These are phyloP conservation scores for Kodamaea hsintzibuensis DNA, from an alignment of 805 yeast species.

Conservation along the genomic window DNA sequence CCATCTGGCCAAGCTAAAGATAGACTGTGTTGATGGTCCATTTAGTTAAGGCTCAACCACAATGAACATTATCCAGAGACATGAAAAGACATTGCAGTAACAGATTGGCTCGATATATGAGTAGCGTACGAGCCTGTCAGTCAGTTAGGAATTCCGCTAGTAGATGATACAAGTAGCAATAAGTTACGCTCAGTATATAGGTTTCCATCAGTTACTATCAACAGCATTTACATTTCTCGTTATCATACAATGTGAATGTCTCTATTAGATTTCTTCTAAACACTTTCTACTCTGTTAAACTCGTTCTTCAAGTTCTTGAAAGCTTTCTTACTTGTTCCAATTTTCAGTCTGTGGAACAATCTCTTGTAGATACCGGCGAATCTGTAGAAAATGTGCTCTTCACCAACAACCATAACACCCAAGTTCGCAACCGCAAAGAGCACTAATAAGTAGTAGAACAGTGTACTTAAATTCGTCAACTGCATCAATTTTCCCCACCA, in stretches of 20 bases:
- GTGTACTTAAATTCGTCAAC: constrained; percentile 57
- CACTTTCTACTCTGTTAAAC: constrained; percentile 10
- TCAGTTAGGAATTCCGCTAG: neutral
- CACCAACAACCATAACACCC: constrained; percentile 45
- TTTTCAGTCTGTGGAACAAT: constrained; percentile 22
- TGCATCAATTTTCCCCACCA: constrained; percentile 72
- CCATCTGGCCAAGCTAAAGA: no score
- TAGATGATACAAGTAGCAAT: neutral
- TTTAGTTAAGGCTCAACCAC: no score
- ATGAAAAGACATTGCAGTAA: no score
- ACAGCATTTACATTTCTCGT: no score
- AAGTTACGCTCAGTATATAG: no score
- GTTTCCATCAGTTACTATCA: no score
- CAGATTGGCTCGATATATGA: no score
- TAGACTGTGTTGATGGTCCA: no score
- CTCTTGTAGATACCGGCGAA: constrained; percentile 43
- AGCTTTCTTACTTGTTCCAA: constrained; percentile 34
- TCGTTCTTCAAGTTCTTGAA: constrained; percentile 24
- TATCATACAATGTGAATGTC: neutral
- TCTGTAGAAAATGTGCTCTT: constrained; percentile 42
- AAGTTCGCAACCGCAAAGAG: constrained; percentile 52
- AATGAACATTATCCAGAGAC: no score
- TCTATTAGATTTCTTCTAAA: constrained; percentile 7
- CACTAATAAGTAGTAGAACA: constrained; percentile 52
- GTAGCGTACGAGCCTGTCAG: no score